These are phyloP conservation scores for Lablab purpureus DNA, from an alignment of 306 rosid species.

Conservation along the genomic window DNA sequence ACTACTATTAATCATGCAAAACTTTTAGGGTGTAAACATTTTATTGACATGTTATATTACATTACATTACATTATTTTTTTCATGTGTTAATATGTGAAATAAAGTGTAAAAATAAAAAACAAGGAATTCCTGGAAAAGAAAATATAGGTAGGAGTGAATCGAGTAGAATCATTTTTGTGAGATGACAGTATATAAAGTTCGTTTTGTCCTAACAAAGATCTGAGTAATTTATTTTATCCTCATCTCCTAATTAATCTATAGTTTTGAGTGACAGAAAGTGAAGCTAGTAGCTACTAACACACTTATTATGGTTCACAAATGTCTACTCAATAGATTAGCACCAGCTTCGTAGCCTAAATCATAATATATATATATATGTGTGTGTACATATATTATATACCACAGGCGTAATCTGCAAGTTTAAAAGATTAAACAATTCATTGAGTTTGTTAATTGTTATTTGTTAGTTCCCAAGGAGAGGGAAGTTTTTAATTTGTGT, in stretches of 20 bases:
- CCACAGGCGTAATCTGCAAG: slow-evolving; percentile 44
- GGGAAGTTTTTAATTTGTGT: slow-evolving; percentile 13
- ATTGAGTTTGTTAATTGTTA: neutral
- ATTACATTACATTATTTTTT: too few relatives aligned
- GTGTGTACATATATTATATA: neutral
- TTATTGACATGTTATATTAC: neutral
- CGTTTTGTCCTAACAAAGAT: slow-evolving; percentile 39
- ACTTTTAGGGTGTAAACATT: neutral
- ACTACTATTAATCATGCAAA: neutral
- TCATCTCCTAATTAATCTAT: slow-evolving; percentile 25
- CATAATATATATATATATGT: too few relatives aligned
- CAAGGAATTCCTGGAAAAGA: neutral
- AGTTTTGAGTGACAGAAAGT: slow-evolving; percentile 36
- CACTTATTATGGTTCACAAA: slow-evolving; percentile 62
- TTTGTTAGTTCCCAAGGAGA: slow-evolving; percentile 21
- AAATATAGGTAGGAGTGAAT: slow-evolving; percentile 1
- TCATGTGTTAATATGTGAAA: neutral
- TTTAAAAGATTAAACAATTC: neutral
- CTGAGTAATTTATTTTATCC: slow-evolving; percentile 28
- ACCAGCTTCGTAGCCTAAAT: slow-evolving; percentile 57
- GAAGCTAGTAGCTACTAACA: slow-evolving; percentile 37
- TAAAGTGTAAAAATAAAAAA: neutral
- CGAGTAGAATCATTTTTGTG: neutral
- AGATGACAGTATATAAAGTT: slow-evolving; percentile 32
- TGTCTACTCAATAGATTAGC: slow-evolving; percentile 66